These are phyloP conservation scores for Microstegium vimineum DNA, from an alignment of 176 grass and related monocot species.

Conservation along the genomic window DNA sequence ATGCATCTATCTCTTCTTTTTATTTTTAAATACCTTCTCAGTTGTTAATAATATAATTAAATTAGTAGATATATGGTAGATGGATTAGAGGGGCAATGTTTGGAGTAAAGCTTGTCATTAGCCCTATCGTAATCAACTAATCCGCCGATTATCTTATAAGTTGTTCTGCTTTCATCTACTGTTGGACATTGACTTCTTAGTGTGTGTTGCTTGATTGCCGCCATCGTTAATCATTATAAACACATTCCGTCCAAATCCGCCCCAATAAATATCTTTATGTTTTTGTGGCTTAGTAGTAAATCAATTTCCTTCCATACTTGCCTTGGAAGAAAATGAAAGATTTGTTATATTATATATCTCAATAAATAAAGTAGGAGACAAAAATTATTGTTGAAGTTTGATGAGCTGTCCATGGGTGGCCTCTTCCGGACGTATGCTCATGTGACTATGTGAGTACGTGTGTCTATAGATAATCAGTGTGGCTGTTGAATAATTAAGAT, in stretches of 20 bases:
- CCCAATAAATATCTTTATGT: background rate
- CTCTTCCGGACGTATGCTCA: background rate
- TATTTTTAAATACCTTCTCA: background rate
- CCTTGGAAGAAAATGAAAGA: slow-evolving; percentile 37
- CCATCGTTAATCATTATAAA: background rate
- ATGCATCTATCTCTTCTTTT: background rate
- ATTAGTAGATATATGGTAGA: slow-evolving; percentile 31
- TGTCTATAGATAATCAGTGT: background rate
- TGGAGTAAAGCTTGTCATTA: slow-evolving; percentile 41
- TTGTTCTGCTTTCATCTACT: slow-evolving; percentile 30
- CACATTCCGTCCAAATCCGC: slow-evolving; percentile 29
- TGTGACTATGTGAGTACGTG: no score
- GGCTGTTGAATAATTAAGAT: slow-evolving; percentile 11
- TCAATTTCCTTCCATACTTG: background rate
- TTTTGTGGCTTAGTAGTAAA: slow-evolving; percentile 8
- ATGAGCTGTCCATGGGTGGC: slow-evolving; percentile 21
- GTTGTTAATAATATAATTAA: background rate
- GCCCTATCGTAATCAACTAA: slow-evolving; percentile 38
- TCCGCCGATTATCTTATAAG: background rate
- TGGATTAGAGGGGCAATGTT: slow-evolving; percentile 6
- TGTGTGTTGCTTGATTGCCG: slow-evolving; percentile 12
- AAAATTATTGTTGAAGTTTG: slow-evolving; percentile 20
- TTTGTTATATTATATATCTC: background rate
- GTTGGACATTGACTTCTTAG: slow-evolving; percentile 25
- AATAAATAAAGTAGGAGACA: background rate